Percentiles rank a stretch among this genome's conserved stretches.
Conservation (phyloP, 768 basidiomycete genomes). For the Royoungia palumana region DNA sequence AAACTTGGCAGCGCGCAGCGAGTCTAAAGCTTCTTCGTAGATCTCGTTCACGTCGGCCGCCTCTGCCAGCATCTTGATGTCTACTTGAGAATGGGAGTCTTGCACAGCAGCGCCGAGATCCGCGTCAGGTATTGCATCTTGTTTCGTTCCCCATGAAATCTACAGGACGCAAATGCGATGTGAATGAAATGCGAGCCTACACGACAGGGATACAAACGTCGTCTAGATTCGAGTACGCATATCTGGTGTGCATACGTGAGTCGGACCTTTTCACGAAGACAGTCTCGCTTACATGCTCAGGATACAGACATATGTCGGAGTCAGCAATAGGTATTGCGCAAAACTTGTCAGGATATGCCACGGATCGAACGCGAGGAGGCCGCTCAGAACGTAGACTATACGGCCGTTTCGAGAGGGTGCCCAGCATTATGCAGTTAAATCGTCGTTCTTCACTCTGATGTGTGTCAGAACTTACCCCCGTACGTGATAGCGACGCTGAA, state of each 20-base stretch:
- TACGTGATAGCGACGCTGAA: conserved; percentile 86
- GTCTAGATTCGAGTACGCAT: conserved; percentile 82
- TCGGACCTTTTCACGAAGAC: neutral
- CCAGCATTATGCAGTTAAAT: neutral
- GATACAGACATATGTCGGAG: conserved; percentile 76
- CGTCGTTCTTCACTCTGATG: neutral
- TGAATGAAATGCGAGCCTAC: conserved; percentile 11
- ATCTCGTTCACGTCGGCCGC: conserved; percentile 78
- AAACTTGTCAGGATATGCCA: conserved; percentile 97
- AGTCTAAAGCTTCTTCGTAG: conserved; percentile 80
- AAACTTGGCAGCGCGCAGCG: conserved; percentile 58
- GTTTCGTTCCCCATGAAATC: conserved; percentile 98
- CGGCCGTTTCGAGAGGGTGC: neutral
- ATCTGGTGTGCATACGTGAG: conserved; percentile 45
- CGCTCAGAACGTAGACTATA: conserved; percentile 72
- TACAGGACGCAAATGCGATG: conserved; percentile 24
- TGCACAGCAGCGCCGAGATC: conserved; percentile 85
- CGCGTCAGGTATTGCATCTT: conserved; percentile 65
- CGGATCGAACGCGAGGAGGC: conserved; percentile 86
- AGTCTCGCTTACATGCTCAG: conserved; percentile 51
- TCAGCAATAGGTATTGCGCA: conserved; percentile 81
- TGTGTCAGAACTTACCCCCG: conserved; percentile 49
- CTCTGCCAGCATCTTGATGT: conserved; percentile 81
- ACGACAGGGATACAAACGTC: conserved; percentile 46
- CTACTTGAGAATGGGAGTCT: conserved; percentile 77